Evolutionary conservation across 2,329 filamentous ascomycete genomes (phyloP).

Genomic region (Fusarium hostae): DNA sequence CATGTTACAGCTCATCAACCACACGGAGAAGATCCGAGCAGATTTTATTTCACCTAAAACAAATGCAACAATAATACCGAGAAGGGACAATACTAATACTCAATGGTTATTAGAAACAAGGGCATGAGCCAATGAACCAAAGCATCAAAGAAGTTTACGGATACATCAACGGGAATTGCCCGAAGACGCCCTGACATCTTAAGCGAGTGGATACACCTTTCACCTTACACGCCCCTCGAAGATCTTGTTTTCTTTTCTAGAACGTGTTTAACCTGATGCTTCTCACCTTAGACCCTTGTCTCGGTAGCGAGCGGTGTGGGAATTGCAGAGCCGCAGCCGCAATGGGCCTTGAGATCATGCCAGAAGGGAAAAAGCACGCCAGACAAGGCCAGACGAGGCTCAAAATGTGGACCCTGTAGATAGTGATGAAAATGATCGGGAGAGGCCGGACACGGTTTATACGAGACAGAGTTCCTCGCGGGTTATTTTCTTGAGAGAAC

Average conservation of each 20-base stretch:
- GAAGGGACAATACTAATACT: neutral
- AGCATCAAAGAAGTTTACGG: neutral
- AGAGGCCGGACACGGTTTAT: constrained; percentile 33
- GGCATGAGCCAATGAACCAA: neutral
- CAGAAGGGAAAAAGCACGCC: constrained; percentile 30
- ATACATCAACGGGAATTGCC: constrained; percentile 39
- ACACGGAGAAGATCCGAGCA: constrained; percentile 30
- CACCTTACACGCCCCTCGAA: constrained; percentile 6
- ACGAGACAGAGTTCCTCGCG: constrained; percentile 1
- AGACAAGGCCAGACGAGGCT: constrained; percentile 3
- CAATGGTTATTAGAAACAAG: neutral
- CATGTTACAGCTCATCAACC: neutral
- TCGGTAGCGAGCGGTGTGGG: constrained; percentile 34
- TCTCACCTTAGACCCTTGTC: constrained; percentile 26
- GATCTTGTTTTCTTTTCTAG: constrained; percentile 16
- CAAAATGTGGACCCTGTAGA: constrained; percentile 21
- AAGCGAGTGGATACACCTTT: constrained; percentile 16
- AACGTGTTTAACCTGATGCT: constrained; percentile 2
- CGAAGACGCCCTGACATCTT: constrained; percentile 26
- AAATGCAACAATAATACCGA: neutral
- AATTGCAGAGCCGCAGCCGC: constrained; percentile 24
- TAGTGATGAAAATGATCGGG: constrained; percentile 27
- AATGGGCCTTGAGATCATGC: constrained; percentile 25
- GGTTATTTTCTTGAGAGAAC: constrained; percentile 22
- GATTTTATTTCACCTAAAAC: constrained; percentile 2